These are phyloP conservation scores for Penicillium cataractarum DNA, from an alignment of 495 filamentous ascomycete genomes.

Conservation along the genomic window DNA sequence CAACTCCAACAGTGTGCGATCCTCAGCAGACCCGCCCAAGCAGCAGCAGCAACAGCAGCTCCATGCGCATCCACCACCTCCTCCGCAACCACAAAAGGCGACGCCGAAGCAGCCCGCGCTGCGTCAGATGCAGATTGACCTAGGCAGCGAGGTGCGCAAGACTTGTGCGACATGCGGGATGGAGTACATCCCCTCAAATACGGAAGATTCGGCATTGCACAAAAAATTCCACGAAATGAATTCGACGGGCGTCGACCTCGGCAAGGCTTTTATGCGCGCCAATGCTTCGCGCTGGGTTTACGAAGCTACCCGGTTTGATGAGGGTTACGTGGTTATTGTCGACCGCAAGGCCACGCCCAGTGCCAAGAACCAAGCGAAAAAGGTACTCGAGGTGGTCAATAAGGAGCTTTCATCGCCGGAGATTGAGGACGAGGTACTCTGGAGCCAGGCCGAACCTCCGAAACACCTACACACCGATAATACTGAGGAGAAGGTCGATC, in stretches of 20 bases:
- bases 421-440: slow-evolving; percentile 61
- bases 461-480: slow-evolving; percentile 37
- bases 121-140: slow-evolving; percentile 69
- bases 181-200: slow-evolving; percentile 70
- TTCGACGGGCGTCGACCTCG: slow-evolving; percentile 64
- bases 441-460: slow-evolving; percentile 55
- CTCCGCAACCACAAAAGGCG: slow-evolving; percentile 14
- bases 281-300: slow-evolving; percentile 52
- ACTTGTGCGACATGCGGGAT: slow-evolving; percentile 70
- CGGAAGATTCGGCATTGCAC: slow-evolving; percentile 66
- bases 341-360: slow-evolving; percentile 56
- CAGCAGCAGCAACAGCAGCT: slow-evolving; percentile 19
- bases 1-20: slow-evolving; percentile 54
- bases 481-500: slow-evolving; percentile 49
- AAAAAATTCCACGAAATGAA: slow-evolving; percentile 71
- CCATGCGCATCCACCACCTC: not conserved
- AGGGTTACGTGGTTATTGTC: slow-evolving; percentile 60
- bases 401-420: slow-evolving; percentile 66
- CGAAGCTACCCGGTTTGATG: slow-evolving; percentile 49
- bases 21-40: slow-evolving; percentile 45
- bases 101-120: slow-evolving; percentile 42
- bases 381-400: slow-evolving; percentile 68
- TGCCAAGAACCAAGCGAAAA: slow-evolving; percentile 60
- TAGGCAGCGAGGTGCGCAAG: slow-evolving; percentile 60
- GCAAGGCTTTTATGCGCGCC: slow-evolving; percentile 55